A percentile compares a stretch with the other conserved stretches of the same genome.
Conservation (phyloP, 2,329 filamentous ascomycete genomes). For the Scedosporium apiospermum region DNA sequence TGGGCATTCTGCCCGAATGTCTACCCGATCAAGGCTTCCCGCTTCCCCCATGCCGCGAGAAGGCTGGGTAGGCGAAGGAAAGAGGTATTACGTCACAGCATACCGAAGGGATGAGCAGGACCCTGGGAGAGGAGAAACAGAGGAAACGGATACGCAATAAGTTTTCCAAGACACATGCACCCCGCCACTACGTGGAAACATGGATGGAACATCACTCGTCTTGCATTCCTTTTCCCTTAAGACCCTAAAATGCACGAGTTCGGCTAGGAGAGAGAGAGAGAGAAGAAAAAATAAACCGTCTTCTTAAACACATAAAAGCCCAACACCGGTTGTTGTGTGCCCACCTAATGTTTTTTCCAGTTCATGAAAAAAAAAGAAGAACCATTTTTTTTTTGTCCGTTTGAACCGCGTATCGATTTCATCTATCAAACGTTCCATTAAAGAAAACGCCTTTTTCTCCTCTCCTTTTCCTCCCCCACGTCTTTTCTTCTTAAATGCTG, state of each 20-base stretch:
- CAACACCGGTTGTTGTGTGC: background rate
- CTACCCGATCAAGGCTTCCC: too few species aligned
- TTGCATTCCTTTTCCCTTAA: constrained; percentile 34
- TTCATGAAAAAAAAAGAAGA: background rate
- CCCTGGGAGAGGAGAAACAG: background rate
- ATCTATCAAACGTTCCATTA: background rate
- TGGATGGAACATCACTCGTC: constrained; percentile 14
- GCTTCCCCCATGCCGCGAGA: too few species aligned
- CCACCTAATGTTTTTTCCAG: background rate
- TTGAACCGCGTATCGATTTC: background rate
- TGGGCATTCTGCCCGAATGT: too few species aligned
- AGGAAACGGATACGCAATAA: background rate
- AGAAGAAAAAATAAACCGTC: background rate
- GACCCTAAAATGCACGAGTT: constrained; percentile 25
- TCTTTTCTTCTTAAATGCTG: background rate
- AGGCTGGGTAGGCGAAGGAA: background rate
- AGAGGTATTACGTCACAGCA: background rate
- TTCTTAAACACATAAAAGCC: background rate
- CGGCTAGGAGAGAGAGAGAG: background rate
- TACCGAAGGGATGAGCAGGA: too few species aligned
- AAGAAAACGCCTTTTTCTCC: background rate
- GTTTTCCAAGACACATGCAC: background rate
- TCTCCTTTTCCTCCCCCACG: background rate
- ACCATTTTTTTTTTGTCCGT: background rate
- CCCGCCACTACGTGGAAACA: background rate